Percentiles rank a stretch among this genome's conserved stretches.
These are phyloP conservation scores for Cystofilobasidium capitatum DNA, from an alignment of 768 basidiomycete species.

Conservation along the genomic window DNA sequence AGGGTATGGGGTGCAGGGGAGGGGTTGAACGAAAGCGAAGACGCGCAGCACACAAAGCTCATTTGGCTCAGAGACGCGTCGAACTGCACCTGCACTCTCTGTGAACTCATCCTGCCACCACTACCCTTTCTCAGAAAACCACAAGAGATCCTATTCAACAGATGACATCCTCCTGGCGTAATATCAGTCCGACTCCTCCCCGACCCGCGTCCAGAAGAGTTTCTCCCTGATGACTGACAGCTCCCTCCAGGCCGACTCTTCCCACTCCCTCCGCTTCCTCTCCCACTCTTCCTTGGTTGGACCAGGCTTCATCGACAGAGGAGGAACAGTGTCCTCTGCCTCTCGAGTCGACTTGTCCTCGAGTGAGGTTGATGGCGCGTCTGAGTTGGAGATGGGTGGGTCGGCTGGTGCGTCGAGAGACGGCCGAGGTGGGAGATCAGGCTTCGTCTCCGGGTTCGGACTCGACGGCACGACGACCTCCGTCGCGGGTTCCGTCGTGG, in stretches of 20 bases:
- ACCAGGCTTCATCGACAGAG: not conserved
- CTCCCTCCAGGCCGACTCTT: slow-evolving; percentile 77
- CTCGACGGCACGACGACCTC: not conserved
- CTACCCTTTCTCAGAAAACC: too few species aligned
- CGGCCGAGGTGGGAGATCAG: too few species aligned
- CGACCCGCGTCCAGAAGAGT: slow-evolving; percentile 78
- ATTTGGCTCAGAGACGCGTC: too few species aligned
- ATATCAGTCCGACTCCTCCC: too few species aligned
- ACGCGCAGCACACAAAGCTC: not conserved
- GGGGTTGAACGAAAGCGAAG: not conserved
- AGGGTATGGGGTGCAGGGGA: not conserved
- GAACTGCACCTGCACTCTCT: too few species aligned
- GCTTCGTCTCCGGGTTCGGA: not conserved
- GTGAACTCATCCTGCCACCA: too few species aligned
- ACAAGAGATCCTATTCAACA: not conserved
- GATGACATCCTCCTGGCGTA: too few species aligned
- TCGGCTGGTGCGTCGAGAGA: not conserved
- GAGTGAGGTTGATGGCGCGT: not conserved
- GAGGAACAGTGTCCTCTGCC: not conserved
- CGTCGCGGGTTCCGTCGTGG: not conserved
- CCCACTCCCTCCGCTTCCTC: slow-evolving; percentile 50
- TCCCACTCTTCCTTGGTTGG: not conserved
- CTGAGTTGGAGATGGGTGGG: not conserved
- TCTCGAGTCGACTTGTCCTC: not conserved
- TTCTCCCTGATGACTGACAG: slow-evolving; percentile 62